Conservation (phyloP, 1,139 yeast species). For the Sugiyamaella japonica region DNA sequence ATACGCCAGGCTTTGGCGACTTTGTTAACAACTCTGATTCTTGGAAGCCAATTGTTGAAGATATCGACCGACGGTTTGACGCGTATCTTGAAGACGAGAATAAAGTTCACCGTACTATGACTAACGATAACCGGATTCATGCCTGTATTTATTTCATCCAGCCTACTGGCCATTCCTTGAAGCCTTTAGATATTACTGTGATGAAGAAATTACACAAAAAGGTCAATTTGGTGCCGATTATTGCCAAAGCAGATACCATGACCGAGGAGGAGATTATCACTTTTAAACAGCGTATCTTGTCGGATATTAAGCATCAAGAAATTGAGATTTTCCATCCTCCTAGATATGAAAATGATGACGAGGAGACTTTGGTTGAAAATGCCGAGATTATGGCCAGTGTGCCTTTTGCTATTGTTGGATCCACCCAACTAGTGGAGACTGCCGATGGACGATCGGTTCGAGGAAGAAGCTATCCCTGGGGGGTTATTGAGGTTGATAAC, state of each 20-base stretch:
- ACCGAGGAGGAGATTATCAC: conserved; percentile 79
- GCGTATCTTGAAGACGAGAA: conserved; percentile 88
- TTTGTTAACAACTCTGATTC: conserved; percentile 82
- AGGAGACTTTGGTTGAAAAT: conserved; percentile 65
- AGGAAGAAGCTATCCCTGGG: conserved; percentile 98
- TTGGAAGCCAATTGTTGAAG: conserved; percentile 93
- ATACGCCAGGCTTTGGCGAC: conserved; percentile 95
- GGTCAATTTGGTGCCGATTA: conserved; percentile 90
- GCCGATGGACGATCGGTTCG: conserved; percentile 79
- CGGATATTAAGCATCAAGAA: conserved; percentile 73
- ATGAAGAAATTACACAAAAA: conserved; percentile 88
- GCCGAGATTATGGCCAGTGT: conserved; percentile 65
- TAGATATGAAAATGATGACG: conserved; percentile 80
- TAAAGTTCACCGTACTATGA: conserved; percentile 72
- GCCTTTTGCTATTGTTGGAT: conserved; percentile 96
- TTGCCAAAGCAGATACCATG: conserved; percentile 92
- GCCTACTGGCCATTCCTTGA: conserved; percentile 94
- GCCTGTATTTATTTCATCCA: conserved; percentile 96
- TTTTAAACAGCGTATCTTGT: conserved; percentile 70
- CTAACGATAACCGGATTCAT: conserved; percentile 87
- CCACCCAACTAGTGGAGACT: conserved; percentile 71
- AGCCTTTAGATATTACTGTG: conserved; percentile 83
- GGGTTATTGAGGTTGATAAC: conserved; percentile 92
- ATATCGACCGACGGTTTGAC: conserved; percentile 84
- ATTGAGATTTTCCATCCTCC: conserved; percentile 81